phyloP scores from a whole-genome alignment of 176 grass and related monocot species.

The Canna indica region DNA sequence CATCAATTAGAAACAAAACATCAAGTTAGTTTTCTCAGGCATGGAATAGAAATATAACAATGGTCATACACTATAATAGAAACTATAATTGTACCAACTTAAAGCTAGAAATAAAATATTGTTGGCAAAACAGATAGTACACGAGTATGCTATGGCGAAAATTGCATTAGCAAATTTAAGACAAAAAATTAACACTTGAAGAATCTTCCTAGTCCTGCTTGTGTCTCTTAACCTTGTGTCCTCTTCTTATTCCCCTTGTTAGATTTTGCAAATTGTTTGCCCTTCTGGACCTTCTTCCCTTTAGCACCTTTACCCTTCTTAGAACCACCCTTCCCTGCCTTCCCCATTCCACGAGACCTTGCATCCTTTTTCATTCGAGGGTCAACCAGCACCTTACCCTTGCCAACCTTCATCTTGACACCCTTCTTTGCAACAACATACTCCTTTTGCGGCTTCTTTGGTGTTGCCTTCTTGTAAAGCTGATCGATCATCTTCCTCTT shows the following conservation, averaged over 20 bases:
- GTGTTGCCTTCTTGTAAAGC: constrained; percentile 73
- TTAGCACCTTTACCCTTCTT: constrained; percentile 23
- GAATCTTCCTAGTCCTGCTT: background rate
- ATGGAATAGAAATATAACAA: background rate
- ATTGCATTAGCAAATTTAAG: background rate
- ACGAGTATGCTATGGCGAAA: background rate
- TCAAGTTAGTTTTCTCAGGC: background rate
- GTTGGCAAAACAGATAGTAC: background rate
- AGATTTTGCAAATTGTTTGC: constrained; percentile 9
- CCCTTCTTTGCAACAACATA: constrained; percentile 94
- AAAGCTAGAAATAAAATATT: background rate
- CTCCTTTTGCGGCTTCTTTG: constrained; percentile 81
- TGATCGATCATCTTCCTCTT: constrained; percentile 88
- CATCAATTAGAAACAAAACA: too few relatives aligned
- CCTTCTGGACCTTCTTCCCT: constrained; percentile 26
- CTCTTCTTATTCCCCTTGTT: background rate
- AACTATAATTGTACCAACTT: background rate
- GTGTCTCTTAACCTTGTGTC: background rate
- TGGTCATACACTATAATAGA: background rate
- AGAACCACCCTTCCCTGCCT: constrained; percentile 21
- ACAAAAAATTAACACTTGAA: background rate
- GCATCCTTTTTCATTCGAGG: constrained; percentile 90
- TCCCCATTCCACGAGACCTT: constrained; percentile 33
- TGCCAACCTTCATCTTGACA: constrained; percentile 43
- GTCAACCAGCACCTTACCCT: constrained; percentile 81